Base-by-base conservation (phyloP, 805 yeast genomes). In the Schwanniomyces pseudopolymorphus region DNA sequence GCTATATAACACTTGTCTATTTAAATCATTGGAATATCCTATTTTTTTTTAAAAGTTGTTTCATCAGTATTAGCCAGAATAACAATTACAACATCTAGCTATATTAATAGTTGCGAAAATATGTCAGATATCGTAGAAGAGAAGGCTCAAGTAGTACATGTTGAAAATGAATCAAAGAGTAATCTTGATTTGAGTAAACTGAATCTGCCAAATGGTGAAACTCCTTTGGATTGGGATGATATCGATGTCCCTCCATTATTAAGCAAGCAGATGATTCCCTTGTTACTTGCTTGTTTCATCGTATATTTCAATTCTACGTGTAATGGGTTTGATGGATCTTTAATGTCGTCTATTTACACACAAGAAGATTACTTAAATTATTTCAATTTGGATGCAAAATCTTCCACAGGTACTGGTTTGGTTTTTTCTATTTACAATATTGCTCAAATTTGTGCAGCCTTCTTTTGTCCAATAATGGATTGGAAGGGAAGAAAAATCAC, bases 301-400 rank as follows among this genome's bases (percentile, higher is more conserved):
- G 43, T 52, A 11, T 57, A 54, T 19, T 56, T 75, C 24, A 60
- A 73, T 21, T 69, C 80, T 4, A 70, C 79, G 43, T 72, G 70
- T 52, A 67, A 63, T 31, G 78, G 79, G 42, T 74, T 63, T 52
- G 78, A 74, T 58, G 75, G 75, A 42, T 65, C 72, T 3, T 59
- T 78, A 59, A 60, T 77, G 54, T 49, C 57, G 6, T 39, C 52
- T n/a, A 56, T 56, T 26, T 50, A 51, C 24, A 57, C 60, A 25
- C 40, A 49, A 22, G 51, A 52, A 4, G 52, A 51, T 39, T 57
- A 51, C 33, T 25, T 49, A 13, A 50, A 44, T 9, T 49, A 53
- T 35, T 57, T 52, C 38, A 27, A 49, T n/a, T 33, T 50, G 13
- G 48, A 44, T 36, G 47, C 31, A 5, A 66, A 62, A 36, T 64